These are phyloP conservation scores for Wickerhamomyces pijperi DNA, from an alignment of 805 yeast species.

Conservation along the genomic window DNA sequence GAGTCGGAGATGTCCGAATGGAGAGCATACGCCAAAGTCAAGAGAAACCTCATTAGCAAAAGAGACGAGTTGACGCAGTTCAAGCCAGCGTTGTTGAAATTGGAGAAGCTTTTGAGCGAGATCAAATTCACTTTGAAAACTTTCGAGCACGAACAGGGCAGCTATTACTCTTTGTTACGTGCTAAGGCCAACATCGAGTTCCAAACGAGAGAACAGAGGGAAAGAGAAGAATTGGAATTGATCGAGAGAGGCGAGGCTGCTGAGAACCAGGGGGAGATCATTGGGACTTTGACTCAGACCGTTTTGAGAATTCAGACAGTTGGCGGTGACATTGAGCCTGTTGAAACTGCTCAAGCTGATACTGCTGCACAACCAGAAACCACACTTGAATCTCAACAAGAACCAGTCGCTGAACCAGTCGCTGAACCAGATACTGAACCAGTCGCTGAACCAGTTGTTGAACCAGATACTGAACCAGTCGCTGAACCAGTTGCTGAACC, in stretches of 20 bases:
- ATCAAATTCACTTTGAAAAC: slow-evolving; percentile 31
- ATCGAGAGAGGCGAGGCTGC: slow-evolving; percentile 7
- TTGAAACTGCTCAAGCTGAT: slow-evolving; percentile 1
- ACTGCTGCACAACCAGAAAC: too few relatives aligned
- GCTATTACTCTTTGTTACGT: slow-evolving; percentile 43
- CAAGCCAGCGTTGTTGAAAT: slow-evolving; percentile 20
- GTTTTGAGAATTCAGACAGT: slow-evolving; percentile 8
- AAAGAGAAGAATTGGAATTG: slow-evolving; percentile 15
- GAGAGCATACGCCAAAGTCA: slow-evolving; percentile 49
- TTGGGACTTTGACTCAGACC: slow-evolving; percentile 9
- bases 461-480: not conserved
- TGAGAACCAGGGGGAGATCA: slow-evolving; percentile 5
- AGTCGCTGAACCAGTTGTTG: not conserved
- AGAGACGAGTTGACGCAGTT: slow-evolving; percentile 39
- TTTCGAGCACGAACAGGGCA: slow-evolving; percentile 48
- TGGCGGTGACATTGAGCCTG: slow-evolving; percentile 6
- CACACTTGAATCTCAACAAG: too few relatives aligned
- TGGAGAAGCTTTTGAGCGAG: slow-evolving; percentile 23
- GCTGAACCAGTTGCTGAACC: not conserved
- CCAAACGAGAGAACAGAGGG: slow-evolving; percentile 40
- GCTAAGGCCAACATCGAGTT: slow-evolving; percentile 48
- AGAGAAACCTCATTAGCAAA: slow-evolving; percentile 39
- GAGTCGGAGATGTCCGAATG: slow-evolving; percentile 36
- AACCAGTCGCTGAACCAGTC: not conserved
- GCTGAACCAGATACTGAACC: not conserved